Evolutionary conservation across 169 alveolate genomes (phyloP), one percentile per base, ranked within the genome.

Genomic region (Plasmodium billcollinsi): DNA sequence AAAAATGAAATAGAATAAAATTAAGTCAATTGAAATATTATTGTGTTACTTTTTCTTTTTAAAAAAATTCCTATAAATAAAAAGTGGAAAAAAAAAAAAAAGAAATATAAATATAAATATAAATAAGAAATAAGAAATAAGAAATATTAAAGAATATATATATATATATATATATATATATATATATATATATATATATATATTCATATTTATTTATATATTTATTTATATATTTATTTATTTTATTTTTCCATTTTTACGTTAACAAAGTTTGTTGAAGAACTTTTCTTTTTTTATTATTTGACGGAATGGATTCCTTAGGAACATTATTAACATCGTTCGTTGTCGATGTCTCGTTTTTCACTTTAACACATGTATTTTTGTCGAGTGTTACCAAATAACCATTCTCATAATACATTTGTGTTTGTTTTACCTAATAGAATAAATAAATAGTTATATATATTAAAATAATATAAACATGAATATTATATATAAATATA

Each of bases 191-290:
- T 29, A 29, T 66, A 4, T 14, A 29, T 66, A n/a, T 29, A 9
- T n/a, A 24, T 9, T 8, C 8, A 33, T 5, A 24, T 45, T 47
- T 47, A 20, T 43, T 14, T 15, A 49, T 15, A 2, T 18, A 47
- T 26, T 20, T 66, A 14, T 14, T 11, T 66, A 58, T 65, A 5
- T 9, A 54, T 21, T 21, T 6, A 12, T 54, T 39, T 24, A n/a
- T 61, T 9, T 66, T 26, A 45, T 8, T 74, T 4, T 18, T 66
- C 26, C 29, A 5, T 26, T 14, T 63, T 78, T 85, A 69, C 88
- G 91, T 85, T 21, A 85, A 63, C 62, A 85, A 58, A 11, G 88
- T 85, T 59, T 78, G 90, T 20, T 85, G 91, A 14, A 49, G 65
- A 12, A 20, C 20, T 43, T 58, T 85, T 63, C 65, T 33, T 21